Conservation (phyloP, 441 rosid genomes). For the Pelargonium citronellum region DNA sequence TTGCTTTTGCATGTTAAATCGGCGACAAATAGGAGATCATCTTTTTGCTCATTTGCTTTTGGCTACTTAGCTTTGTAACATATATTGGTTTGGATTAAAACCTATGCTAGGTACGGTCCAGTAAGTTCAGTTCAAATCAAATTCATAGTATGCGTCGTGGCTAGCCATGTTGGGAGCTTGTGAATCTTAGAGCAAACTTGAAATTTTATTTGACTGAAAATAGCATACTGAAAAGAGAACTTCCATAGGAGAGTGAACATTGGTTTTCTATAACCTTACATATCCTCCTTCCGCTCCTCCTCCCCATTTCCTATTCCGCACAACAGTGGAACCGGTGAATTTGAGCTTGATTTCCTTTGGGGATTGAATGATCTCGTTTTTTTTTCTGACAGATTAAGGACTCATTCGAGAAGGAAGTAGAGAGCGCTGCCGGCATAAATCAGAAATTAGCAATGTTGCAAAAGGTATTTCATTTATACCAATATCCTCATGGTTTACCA, state of each 20-base stretch:
- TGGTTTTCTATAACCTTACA: neutral
- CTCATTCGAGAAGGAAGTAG: conserved; percentile 29
- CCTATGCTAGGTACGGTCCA: neutral
- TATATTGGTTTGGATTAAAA: neutral
- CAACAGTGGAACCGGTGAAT: neutral
- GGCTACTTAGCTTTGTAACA: neutral
- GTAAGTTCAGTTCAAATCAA: neutral
- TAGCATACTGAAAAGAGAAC: no score
- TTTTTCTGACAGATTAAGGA: conserved; percentile 50
- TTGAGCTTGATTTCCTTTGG: neutral
- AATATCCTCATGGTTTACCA: neutral
- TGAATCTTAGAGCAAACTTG: no score
- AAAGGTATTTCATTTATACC: conserved; percentile 37
- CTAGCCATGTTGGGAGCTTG: no score
- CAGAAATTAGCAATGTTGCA: conserved; percentile 45
- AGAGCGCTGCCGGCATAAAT: conserved; percentile 29
- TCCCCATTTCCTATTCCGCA: neutral
- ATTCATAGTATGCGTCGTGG: no score
- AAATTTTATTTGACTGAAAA: no score
- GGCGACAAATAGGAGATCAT: neutral
- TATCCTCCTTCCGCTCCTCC: neutral
- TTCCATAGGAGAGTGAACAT: neutral
- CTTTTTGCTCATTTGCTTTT: neutral
- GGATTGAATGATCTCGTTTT: conserved; percentile 4
- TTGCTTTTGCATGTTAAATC: neutral